Conservation (phyloP, 768 basidiomycete genomes). For the Xerocomellus intermedius region DNA sequence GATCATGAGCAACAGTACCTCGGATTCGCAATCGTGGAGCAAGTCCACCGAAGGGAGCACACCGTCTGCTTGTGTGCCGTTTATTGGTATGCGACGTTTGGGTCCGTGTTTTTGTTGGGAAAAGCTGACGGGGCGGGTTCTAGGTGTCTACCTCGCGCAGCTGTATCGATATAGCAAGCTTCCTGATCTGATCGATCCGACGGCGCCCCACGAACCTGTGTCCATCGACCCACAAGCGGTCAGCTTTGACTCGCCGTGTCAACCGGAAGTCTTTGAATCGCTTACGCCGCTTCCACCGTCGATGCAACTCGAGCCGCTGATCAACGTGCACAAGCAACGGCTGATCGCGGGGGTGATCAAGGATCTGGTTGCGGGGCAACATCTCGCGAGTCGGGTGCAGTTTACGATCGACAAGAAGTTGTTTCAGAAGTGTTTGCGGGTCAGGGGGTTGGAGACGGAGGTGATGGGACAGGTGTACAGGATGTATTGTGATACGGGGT, state of each 20-base stretch:
- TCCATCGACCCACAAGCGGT: constrained; percentile 60
- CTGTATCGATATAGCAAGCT: constrained; percentile 62
- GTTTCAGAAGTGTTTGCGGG: constrained; percentile 70
- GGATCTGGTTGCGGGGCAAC: constrained; percentile 76
- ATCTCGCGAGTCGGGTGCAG: constrained; percentile 71
- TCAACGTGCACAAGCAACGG: constrained; percentile 88
- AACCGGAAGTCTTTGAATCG: constrained; percentile 76
- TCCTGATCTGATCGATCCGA: constrained; percentile 82
- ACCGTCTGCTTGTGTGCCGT: constrained; percentile 71
- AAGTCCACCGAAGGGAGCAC: constrained; percentile 42
- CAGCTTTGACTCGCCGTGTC: constrained; percentile 65
- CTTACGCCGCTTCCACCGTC: constrained; percentile 68
- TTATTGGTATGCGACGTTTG: constrained; percentile 57
- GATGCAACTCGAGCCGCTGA: constrained; percentile 82
- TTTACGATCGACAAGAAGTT: constrained; percentile 71
- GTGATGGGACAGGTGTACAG: constrained; percentile 49
- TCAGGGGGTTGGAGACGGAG: constrained; percentile 62
- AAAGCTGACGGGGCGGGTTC: constrained; percentile 5
- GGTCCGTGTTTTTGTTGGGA: neutral
- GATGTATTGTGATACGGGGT: constrained; percentile 33
- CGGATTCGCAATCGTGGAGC: constrained; percentile 38
- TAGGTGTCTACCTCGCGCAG: constrained; percentile 77
- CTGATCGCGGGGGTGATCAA: constrained; percentile 80
- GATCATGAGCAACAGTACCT: constrained; percentile 46
- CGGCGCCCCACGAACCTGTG: constrained; percentile 68